Base-by-base conservation (phyloP, 2,329 filamentous ascomycete genomes). In the Diplocarpon rosae region DNA sequence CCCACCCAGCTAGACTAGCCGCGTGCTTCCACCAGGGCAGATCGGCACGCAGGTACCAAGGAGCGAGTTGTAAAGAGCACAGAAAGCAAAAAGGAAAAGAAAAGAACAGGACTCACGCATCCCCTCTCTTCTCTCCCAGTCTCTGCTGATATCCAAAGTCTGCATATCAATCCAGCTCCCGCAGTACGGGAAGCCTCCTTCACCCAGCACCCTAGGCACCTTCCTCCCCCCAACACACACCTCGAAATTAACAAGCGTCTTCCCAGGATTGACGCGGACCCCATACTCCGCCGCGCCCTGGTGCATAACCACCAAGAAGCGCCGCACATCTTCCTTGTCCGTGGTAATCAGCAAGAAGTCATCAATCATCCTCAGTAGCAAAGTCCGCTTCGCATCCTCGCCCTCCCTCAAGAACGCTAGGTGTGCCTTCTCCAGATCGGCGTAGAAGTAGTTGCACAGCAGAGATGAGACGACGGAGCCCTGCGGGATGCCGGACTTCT, bases 401-500 rank as follows among this genome's bases (percentile, higher is more conserved):
- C 20, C 59, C 0, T 65, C 58, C 13, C 69, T 55, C 2, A 92
- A 64, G 58, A 95, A 96, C 0, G 58, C 60, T 2, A 96, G 68
- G 12, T 81, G 68, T 20, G 78, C 70, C 6, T 65, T 65, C 63
- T 98, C 92, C 1, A 96, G 74, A 50, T 92, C 80, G 5, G 85
- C 89, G 60, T 98, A 98, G 63, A 96, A 95, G 65, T 94, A 90
- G 64, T 88, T 96, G 69, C 92, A 96, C 5, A 98, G 70, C 33
- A 88, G 70, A 35, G 83, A 85, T 0, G 89, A 95, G 5, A 98
- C 62, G 1, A 95, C 75, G 0, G 89, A 95, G 7, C 92, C 92
- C 62, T 98, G 92, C 0, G 92, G 89, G 32, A 98, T 96, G 12
- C 92, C 92, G 16, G 74, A 69, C 62, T 80, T 90, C 62, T 98